A percentile compares a stretch with the other conserved stretches of the same genome.
Evolutionary conservation across 78 protist genomes (phyloP).

Genomic region (Polysphondylium violaceum): DNA sequence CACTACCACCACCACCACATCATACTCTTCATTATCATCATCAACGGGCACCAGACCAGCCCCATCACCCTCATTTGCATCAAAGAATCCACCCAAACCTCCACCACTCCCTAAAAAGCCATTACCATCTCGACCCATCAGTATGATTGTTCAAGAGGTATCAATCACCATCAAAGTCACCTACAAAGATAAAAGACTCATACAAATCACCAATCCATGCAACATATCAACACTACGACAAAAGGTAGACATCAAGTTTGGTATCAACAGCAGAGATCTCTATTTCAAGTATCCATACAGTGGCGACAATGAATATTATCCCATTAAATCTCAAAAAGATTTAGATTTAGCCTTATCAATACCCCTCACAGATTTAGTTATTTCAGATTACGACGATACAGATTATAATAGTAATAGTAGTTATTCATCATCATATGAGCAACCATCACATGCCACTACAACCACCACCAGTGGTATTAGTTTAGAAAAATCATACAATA

Average conservation of each 20-base stretch:
- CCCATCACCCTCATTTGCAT: conserved; percentile 5
- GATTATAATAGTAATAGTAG: no score
- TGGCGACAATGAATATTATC: no score
- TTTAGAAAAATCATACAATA: no score
- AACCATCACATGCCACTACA: no score
- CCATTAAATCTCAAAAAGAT: no score
- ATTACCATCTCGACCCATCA: conserved; percentile 61
- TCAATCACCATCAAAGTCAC: conserved; percentile 25
- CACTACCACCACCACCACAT: conserved; percentile 12
- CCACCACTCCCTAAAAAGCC: conserved; percentile 28
- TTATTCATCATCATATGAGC: no score
- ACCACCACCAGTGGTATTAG: no score
- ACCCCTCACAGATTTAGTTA: no score
- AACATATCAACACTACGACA: conserved; percentile 7
- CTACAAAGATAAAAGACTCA: conserved; percentile 42
- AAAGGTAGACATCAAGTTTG: conserved; percentile 52
- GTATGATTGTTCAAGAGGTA: conserved; percentile 8
- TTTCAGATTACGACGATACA: no score
- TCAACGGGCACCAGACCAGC: not conserved
- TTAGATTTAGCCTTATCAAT: no score
- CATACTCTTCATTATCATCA: conserved; percentile 27
- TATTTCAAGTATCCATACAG: conserved; percentile 24
- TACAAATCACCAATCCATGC: conserved; percentile 32
- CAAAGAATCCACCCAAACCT: conserved; percentile 31
- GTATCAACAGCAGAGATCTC: not conserved